phyloP scores from a whole-genome alignment of 305 asterid genomes.

The Euphrasia arctica region DNA sequence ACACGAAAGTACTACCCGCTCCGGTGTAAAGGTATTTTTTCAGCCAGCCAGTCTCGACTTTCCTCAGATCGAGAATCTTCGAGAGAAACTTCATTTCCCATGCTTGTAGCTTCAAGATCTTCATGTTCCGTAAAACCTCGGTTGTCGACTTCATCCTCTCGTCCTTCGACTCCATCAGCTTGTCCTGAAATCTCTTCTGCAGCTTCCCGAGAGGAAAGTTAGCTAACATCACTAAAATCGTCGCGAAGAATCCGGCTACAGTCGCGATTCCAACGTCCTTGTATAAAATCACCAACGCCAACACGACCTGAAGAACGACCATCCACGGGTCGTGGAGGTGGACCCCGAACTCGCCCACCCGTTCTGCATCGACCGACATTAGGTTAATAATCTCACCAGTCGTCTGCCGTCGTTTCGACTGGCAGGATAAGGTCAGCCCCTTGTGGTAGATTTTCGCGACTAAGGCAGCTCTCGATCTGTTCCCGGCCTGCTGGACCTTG shows the following conservation, averaged over 20 bases:
- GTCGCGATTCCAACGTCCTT: constrained; percentile 70
- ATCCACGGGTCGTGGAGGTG: constrained; percentile 76
- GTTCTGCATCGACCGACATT: constrained; percentile 82
- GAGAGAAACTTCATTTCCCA: constrained; percentile 51
- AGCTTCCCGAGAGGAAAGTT: constrained; percentile 65
- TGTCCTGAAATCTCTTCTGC: constrained; percentile 64
- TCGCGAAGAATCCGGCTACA: constrained; percentile 51
- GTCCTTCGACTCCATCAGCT: constrained; percentile 76
- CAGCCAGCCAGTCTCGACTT: constrained; percentile 63
- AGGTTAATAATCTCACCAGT: constrained; percentile 77
- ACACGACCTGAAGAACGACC: constrained; percentile 45
- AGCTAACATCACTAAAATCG: constrained; percentile 58
- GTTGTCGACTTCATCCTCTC: constrained; percentile 81
- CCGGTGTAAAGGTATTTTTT: constrained; percentile 52
- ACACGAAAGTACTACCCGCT: constrained; percentile 62
- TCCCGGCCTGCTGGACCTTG: constrained; percentile 67
- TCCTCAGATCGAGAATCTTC: constrained; percentile 43
- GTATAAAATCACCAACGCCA: constrained; percentile 60
- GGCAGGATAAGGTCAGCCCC: constrained; percentile 62
- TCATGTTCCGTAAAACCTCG: constrained; percentile 77
- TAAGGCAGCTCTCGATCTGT: constrained; percentile 68
- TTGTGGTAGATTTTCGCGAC: constrained; percentile 64
- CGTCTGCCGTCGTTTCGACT: constrained; percentile 61
- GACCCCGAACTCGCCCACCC: constrained; percentile 70
- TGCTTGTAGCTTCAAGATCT: constrained; percentile 88